Percentiles rank a stretch among this genome's conserved stretches.
These are phyloP conservation scores for Saposhnikovia divaricata DNA, from an alignment of 129 eudicot species.

Conservation along the genomic window DNA sequence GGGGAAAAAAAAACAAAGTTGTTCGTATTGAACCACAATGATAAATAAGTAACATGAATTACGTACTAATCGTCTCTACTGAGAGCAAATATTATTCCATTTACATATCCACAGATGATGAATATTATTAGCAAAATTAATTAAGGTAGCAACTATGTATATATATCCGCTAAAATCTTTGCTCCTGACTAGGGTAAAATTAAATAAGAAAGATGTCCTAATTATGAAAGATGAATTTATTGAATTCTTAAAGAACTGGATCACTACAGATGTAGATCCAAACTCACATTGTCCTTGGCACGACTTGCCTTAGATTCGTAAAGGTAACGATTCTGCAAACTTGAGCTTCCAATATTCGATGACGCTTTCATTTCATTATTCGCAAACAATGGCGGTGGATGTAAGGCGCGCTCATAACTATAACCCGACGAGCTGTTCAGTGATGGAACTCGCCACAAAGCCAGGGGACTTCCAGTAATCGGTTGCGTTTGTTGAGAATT, in stretches of 20 bases:
- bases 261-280: slow-evolving; percentile 78
- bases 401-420: slow-evolving; percentile 25
- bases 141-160: too few species aligned
- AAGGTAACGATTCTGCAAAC: slow-evolving; percentile 35
- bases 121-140: background rate
- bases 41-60: too few species aligned
- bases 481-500: slow-evolving; percentile 31
- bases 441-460: slow-evolving; percentile 57
- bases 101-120: background rate
- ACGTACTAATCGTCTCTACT: background rate
- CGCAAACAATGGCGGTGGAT: slow-evolving; percentile 20
- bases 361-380: slow-evolving; percentile 15
- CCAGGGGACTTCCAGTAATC: slow-evolving; percentile 71
- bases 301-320: slow-evolving; percentile 38
- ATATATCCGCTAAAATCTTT: background rate
- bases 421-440: slow-evolving; percentile 21
- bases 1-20: too few species aligned
- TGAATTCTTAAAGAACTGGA: background rate
- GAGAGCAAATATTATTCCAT: too few species aligned
- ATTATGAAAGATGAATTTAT: background rate
- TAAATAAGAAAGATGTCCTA: background rate
- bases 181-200: background rate
- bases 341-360: slow-evolving; percentile 8
- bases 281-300: slow-evolving; percentile 79
- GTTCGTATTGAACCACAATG: too few species aligned